Evolutionary conservation across 495 filamentous ascomycete genomes (phyloP).

Genomic region (Penicillium steckii): DNA sequence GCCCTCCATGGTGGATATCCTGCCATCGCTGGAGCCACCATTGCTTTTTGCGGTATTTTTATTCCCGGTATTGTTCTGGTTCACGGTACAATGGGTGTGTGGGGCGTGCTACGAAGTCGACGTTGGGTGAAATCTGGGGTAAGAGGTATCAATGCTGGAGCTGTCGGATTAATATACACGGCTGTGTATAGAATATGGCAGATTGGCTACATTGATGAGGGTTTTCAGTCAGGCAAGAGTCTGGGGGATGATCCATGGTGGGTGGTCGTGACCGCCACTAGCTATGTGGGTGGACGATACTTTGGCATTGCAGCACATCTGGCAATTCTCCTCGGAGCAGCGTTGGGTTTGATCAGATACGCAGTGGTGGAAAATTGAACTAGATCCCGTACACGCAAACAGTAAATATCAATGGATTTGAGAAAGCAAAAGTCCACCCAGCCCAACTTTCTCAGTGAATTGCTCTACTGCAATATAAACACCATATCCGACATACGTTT

Average conservation of each 20-base stretch:
- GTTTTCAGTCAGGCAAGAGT: constrained; percentile 65
- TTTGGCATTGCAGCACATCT: constrained; percentile 56
- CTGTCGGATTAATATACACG: constrained; percentile 80
- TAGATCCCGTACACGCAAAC: no score
- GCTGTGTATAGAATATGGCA: constrained; percentile 84
- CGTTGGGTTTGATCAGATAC: constrained; percentile 64
- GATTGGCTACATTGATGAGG: constrained; percentile 65
- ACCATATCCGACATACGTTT: no score
- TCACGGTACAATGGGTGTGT: constrained; percentile 67
- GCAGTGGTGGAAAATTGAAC: not conserved
- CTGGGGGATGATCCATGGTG: no score
- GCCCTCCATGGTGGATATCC: constrained; percentile 32
- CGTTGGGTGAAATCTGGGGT: constrained; percentile 56
- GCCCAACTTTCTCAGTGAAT: no score
- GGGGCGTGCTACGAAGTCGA: constrained; percentile 56
- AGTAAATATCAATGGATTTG: no score
- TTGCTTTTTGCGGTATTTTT: constrained; percentile 71
- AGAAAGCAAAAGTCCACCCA: no score
- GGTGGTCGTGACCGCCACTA: constrained; percentile 63
- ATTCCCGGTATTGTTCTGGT: constrained; percentile 64
- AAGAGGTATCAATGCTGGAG: constrained; percentile 71
- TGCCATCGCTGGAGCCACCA: constrained; percentile 54
- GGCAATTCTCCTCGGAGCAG: constrained; percentile 64
- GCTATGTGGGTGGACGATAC: constrained; percentile 60
- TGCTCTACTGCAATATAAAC: no score